Base-by-base conservation (phyloP, 352 stramenopile species). In the Thalassiosira pacifica region DNA sequence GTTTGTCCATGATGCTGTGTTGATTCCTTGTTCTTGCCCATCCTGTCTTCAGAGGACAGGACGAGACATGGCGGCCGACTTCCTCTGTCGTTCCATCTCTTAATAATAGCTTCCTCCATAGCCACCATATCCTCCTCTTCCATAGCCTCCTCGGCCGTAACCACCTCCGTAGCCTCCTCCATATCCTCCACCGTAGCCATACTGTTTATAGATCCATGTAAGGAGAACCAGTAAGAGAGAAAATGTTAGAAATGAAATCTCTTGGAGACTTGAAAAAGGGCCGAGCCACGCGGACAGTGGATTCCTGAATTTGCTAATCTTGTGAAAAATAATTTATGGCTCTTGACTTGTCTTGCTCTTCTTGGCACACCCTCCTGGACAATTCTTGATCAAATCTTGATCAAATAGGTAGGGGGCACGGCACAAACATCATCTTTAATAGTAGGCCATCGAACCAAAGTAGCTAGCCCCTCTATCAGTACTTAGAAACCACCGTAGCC, bases 121-220 rank as follows among this genome's bases (percentile, higher is more conserved):
- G 16, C 67, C 67, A 57, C n/a, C n/a, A n/a, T n/a, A n/a, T n/a
- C n/a, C n/a, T n/a, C n/a, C n/a, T n/a, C n/a, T n/a, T n/a, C 57
- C 61, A 32, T 84, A 76, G 29, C 55, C 52, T 22, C 59, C 53
- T 37, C 24, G 29, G 18, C 67, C 77, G 29, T 61, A 32, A 26
- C 52, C 70, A 16, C 45, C 34, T 66, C 40, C 60, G 66, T 60
- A 80, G 57, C 61, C 63, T 63, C 63, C 26, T 79, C 66, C 53
- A 22, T 73, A 83, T 32, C 32, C 52, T 60, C 22, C 55, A 59
- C 24, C 40, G 45, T 48, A 34, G 61, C 61, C 40, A 78, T 57
- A 77, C 37, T 42, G 48, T n/a, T 45, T 31, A 32, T 26, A 70
- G 27, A 65, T 34, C 45, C 68, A 68, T 65, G 22, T 40, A 32